Conservation (phyloP, 345 rosid genomes). For the Aegle marmelos region DNA sequence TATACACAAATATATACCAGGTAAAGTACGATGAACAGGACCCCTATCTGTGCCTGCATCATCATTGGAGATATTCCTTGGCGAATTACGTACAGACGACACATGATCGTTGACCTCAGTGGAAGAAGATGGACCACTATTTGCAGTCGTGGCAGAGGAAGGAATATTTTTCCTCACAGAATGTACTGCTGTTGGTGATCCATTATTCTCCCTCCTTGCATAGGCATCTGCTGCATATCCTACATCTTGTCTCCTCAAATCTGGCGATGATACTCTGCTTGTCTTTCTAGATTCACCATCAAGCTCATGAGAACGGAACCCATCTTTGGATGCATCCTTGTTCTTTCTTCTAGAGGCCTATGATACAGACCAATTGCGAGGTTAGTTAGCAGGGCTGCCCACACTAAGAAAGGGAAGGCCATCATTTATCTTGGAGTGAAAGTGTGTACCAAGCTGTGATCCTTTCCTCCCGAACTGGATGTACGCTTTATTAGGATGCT, state of each 20-base stretch:
- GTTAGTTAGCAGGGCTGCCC: slow-evolving; percentile 1
- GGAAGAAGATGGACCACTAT: slow-evolving; percentile 81
- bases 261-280: slow-evolving; percentile 52
- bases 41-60: slow-evolving; percentile 45
- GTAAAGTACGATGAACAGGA: slow-evolving; percentile 72
- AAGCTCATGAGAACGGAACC: slow-evolving; percentile 39
- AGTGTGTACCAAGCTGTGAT: slow-evolving; percentile 56
- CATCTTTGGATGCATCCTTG: slow-evolving; percentile 70
- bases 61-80: slow-evolving; percentile 62
- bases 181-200: slow-evolving; percentile 25
- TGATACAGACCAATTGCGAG: slow-evolving; percentile 9
- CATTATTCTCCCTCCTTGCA: slow-evolving; percentile 51
- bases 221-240: slow-evolving; percentile 40
- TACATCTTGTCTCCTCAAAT: slow-evolving; percentile 51
- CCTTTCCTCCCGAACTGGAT: slow-evolving; percentile 74
- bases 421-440: background rate
- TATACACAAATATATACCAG: slow-evolving; percentile 19
- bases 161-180: slow-evolving; percentile 40
- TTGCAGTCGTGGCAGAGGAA: slow-evolving; percentile 55
- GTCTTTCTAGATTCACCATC: slow-evolving; percentile 62
- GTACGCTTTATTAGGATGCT: slow-evolving; percentile 64
- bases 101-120: slow-evolving; percentile 57
- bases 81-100: slow-evolving; percentile 61
- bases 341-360: slow-evolving; percentile 72
- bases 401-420: background rate